Conservation (phyloP, 2,329 filamentous ascomycete genomes). For the Ciborinia camelliae region DNA sequence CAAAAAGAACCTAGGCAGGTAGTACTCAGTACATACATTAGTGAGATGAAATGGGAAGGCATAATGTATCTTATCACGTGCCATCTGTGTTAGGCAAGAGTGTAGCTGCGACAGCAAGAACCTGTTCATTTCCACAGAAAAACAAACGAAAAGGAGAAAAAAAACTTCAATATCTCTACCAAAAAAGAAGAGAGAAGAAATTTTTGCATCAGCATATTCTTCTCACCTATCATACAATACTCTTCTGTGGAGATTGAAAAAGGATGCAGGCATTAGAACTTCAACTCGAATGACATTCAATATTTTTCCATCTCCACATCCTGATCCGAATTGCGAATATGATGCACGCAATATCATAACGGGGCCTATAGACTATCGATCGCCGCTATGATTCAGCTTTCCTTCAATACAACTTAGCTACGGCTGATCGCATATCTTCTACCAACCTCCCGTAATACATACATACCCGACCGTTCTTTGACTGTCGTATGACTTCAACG, state of each 20-base stretch:
- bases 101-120: not conserved
- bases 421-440: constrained; percentile 15
- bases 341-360: not conserved
- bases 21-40: not conserved
- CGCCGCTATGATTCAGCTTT: constrained; percentile 1
- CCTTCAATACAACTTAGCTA: not conserved
- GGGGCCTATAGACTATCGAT: not conserved
- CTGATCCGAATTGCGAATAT: not conserved
- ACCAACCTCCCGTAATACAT: constrained; percentile 2
- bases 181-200: not conserved
- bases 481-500: not conserved
- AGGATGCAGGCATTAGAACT: no score
- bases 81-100: not conserved
- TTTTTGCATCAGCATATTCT: not conserved
- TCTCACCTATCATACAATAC: not conserved
- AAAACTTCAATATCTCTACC: not conserved
- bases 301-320: not conserved
- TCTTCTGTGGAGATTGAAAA: not conserved
- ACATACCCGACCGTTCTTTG: not conserved
- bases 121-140: not conserved
- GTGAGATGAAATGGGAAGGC: constrained; percentile 1
- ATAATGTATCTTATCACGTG: not conserved
- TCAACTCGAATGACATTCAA: not conserved
- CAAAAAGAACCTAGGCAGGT: not conserved
- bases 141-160: no score